phyloP scores from a whole-genome alignment of 805 yeast genomes.

The Yamadazyma takamatsuzukensis region DNA sequence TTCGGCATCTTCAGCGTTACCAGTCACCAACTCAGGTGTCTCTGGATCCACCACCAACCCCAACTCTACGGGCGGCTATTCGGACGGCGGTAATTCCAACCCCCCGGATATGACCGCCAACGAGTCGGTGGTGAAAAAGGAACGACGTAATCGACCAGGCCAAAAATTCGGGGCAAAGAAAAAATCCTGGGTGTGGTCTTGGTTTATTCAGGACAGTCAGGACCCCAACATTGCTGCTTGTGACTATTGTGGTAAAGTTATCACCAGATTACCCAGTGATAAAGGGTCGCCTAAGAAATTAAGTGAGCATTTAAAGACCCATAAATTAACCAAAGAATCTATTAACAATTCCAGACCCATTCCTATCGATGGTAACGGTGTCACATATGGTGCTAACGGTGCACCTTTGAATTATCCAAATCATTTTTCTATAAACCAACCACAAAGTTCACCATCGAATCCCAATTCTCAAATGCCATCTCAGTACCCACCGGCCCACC shows the following conservation, averaged over 20 bases:
- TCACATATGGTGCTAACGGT: slow-evolving; percentile 28
- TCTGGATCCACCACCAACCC: too few species aligned
- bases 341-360: slow-evolving; percentile 38
- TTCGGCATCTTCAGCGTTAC: not conserved
- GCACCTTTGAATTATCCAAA: not conserved
- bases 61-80: too few species aligned
- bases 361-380: slow-evolving; percentile 37
- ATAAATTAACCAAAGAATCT: slow-evolving; percentile 30
- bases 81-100: too few species aligned
- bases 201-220: slow-evolving; percentile 50
- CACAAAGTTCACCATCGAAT: slow-evolving; percentile 1
- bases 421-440: too few species aligned
- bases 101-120: too few species aligned
- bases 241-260: slow-evolving; percentile 49
- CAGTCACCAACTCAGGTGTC: too few species aligned
- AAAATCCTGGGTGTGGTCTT: slow-evolving; percentile 61
- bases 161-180: slow-evolving; percentile 59
- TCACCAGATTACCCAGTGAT: slow-evolving; percentile 47
- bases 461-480: slow-evolving; percentile 1
- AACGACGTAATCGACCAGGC: slow-evolving; percentile 47
- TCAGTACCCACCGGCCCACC: not conserved
- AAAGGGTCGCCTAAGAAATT: slow-evolving; percentile 60
- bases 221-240: slow-evolving; percentile 52
- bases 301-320: slow-evolving; percentile 54
- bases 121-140: too few species aligned